A percentile compares a stretch with the other conserved stretches of the same genome.
These are phyloP conservation scores for Chimonanthus praecox DNA, from an alignment of 164 flowering plant genomes.

Conservation along the genomic window DNA sequence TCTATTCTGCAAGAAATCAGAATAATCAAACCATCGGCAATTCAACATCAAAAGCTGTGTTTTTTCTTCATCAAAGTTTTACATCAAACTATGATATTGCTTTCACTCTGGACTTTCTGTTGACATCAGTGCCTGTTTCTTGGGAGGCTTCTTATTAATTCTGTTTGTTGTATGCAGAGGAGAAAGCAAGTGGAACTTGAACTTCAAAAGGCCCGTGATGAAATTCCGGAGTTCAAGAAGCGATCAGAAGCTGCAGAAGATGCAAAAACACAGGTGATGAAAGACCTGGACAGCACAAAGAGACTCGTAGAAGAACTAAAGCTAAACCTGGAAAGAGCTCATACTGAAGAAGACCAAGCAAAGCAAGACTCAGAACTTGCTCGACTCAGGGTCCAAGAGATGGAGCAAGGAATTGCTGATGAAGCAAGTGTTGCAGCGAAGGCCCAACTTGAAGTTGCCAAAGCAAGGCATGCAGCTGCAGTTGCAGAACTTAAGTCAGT, in stretches of 20 bases:
- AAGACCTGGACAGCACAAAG: conserved; percentile 70
- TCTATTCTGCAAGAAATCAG: not conserved
- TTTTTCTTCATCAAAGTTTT: not conserved
- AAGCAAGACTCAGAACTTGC: conserved; percentile 84
- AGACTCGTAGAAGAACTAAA: conserved; percentile 74
- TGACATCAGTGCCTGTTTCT: not conserved
- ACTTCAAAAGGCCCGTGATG: conserved; percentile 66
- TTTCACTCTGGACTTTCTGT: not conserved
- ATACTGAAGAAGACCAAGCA: conserved; percentile 83
- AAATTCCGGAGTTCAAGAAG: conserved; percentile 52
- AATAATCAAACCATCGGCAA: not conserved
- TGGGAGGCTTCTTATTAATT: not conserved
- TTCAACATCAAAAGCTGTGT: not conserved
- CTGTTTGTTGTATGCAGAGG: conserved; percentile 33
- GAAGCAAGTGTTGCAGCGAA: conserved; percentile 81
- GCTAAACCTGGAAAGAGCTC: conserved; percentile 76
- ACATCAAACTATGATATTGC: not conserved
- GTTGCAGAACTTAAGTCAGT: conserved; percentile 61
- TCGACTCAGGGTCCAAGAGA: conserved; percentile 65
- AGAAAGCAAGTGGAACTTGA: conserved; percentile 60
- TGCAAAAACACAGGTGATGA: conserved; percentile 48
- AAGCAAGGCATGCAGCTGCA: conserved; percentile 64
- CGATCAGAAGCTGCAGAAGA: conserved; percentile 56
- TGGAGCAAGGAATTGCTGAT: conserved; percentile 80
- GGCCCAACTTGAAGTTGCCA: conserved; percentile 86